These are phyloP conservation scores for Acacia melanoxylon DNA, from an alignment of 306 rosid genomes.

Conservation along the genomic window DNA sequence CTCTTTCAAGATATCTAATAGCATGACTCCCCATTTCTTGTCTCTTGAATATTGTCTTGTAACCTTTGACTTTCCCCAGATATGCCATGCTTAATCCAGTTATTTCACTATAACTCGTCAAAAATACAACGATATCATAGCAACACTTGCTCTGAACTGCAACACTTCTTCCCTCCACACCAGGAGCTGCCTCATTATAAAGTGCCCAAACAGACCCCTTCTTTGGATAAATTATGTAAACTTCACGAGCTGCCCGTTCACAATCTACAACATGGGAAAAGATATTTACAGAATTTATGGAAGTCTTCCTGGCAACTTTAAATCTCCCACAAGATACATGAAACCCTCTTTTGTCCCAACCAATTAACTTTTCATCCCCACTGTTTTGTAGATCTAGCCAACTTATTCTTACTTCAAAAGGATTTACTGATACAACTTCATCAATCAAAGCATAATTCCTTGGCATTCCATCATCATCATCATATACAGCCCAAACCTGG, in stretches of 20 bases:
- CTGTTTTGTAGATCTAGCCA: slow-evolving; percentile 74
- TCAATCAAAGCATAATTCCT: slow-evolving; percentile 79
- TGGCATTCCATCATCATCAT: slow-evolving; percentile 87
- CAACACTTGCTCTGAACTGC: slow-evolving; percentile 40
- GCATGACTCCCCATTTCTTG: slow-evolving; percentile 70
- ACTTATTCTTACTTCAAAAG: slow-evolving; percentile 75
- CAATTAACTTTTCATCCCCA: slow-evolving; percentile 49
- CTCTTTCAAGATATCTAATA: slow-evolving; percentile 59
- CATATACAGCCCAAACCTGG: slow-evolving; percentile 91
- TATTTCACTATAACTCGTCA: slow-evolving; percentile 72
- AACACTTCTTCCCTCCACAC: slow-evolving; percentile 40
- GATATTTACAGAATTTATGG: slow-evolving; percentile 55
- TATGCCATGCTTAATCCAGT: slow-evolving; percentile 79
- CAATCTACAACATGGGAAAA: slow-evolving; percentile 82
- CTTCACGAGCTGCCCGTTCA: slow-evolving; percentile 66
- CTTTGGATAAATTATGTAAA: slow-evolving; percentile 76
- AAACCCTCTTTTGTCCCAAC: slow-evolving; percentile 59
- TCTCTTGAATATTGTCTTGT: slow-evolving; percentile 81
- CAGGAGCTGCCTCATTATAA: slow-evolving; percentile 48
- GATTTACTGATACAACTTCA: slow-evolving; percentile 58
- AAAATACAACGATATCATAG: slow-evolving; percentile 66
- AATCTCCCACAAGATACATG: slow-evolving; percentile 78
- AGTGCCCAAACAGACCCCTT: slow-evolving; percentile 96
- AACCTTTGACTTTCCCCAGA: slow-evolving; percentile 89
- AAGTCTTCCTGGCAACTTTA: slow-evolving; percentile 56